Base-by-base conservation (phyloP, 1,284 basidiomycete genomes). In the Ceratobasidium theobromae region DNA sequence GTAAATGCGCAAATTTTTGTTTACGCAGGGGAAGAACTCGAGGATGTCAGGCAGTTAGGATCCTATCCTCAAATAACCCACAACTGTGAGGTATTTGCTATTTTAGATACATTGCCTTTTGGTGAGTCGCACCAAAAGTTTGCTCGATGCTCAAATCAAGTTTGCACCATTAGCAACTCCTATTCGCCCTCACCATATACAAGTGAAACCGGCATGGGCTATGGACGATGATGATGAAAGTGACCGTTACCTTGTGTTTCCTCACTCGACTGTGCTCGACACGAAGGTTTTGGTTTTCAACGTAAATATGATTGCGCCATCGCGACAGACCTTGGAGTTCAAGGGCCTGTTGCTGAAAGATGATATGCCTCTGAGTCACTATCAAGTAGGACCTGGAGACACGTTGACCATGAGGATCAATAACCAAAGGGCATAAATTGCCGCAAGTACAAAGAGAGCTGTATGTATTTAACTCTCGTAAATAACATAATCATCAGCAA, bases 181-280 rank as follows among this genome's bases (percentile, higher is more conserved):
- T 8, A 38, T 38, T 38, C 35, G 16, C 16, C 35, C 16, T 8
- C 35, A 8, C 18, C 18, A 6, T 6, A 21, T 45, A 11, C 25
- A 9, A 18, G 54, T 57, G n/a, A 28, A 45, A 28, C 54, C 54
- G 6, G 54, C 25, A 28, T 46, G 57, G 43, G 57, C 6, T 23
- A 5, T 45, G 9, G 49, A 52, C 27, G 49, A 52, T 9, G 49
- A 52, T 16, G 57, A 62, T 35, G 57, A 51, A 21, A 16, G 16
- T 12, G 57, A 62, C 16, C 12, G 21, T 12, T 51, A 33, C 25
- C 16, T 21, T 1, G 57, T 62, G 5, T 38, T 49, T 27, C 45
- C 57, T 9, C 38, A 27, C 23, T 49, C 45, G 12, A 62, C 57
- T 25, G 25, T 62, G 25, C 57, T 62, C 12, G 57, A 62, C 23